Percentiles rank a stretch among this genome's conserved stretches.
Conservation (phyloP, 2,329 filamentous ascomycete species). For the Colletotrichum eleusines region DNA sequence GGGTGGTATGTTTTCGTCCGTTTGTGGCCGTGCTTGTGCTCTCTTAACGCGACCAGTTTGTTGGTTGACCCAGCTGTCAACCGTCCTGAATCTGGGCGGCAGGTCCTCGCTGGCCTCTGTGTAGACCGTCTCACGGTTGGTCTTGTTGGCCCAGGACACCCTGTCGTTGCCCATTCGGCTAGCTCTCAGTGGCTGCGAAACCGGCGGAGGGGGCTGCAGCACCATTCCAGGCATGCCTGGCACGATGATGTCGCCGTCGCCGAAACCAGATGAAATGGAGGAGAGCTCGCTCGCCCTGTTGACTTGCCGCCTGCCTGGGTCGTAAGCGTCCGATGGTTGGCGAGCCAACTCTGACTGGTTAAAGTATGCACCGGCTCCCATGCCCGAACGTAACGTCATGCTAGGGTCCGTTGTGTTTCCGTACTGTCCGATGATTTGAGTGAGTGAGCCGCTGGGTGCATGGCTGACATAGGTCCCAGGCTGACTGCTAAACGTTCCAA, state of each 20-base stretch:
- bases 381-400: slow-evolving; percentile 51
- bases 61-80: slow-evolving; percentile 75
- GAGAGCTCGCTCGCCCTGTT: slow-evolving; percentile 65
- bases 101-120: slow-evolving; percentile 66
- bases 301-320: slow-evolving; percentile 50
- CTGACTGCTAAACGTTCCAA: slow-evolving; percentile 27
- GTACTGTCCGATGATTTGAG: slow-evolving; percentile 33
- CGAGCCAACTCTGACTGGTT: slow-evolving; percentile 55
- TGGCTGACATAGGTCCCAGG: slow-evolving; percentile 43
- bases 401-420: slow-evolving; percentile 43
- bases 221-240: slow-evolving; percentile 44
- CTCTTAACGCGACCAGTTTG: slow-evolving; percentile 68
- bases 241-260: slow-evolving; percentile 70
- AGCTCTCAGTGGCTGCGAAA: slow-evolving; percentile 27
- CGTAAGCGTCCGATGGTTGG: slow-evolving; percentile 53
- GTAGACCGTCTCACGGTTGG: slow-evolving; percentile 63
- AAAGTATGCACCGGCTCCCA: slow-evolving; percentile 54
- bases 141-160: slow-evolving; percentile 54
- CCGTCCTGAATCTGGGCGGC: slow-evolving; percentile 67
- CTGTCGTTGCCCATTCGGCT: slow-evolving; percentile 45
- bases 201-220: slow-evolving; percentile 38
- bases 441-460: slow-evolving; percentile 35
- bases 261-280: slow-evolving; percentile 74
- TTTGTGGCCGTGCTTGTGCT: slow-evolving; percentile 55
- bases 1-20: slow-evolving; percentile 52